Conservation (phyloP, 179 eudicot genomes). For the Beta lomatogona region DNA sequence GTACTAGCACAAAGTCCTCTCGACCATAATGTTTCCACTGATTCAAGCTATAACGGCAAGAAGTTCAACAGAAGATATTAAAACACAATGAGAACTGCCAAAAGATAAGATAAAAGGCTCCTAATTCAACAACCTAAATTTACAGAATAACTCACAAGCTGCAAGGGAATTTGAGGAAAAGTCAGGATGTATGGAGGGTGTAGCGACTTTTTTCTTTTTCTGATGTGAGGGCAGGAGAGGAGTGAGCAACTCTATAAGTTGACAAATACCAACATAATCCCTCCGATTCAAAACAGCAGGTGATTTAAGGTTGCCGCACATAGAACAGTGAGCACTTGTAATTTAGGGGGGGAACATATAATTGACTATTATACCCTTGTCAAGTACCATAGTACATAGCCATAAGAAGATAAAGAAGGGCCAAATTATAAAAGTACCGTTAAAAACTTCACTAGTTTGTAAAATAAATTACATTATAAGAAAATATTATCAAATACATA, state of each 20-base stretch:
- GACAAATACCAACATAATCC: not conserved
- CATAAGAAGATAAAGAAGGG: not conserved
- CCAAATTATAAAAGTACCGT: not conserved
- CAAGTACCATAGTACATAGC: not conserved
- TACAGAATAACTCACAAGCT: not conserved
- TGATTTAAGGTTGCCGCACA: not conserved
- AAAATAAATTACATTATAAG: not conserved
- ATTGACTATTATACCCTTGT: not conserved
- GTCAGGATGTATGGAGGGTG: not conserved
- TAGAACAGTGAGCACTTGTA: not conserved
- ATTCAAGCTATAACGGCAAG: conserved; percentile 57
- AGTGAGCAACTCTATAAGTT: not conserved
- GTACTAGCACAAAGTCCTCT: conserved; percentile 82
- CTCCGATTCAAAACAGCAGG: not conserved
- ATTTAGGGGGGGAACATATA: not conserved
- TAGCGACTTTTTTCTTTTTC: not conserved
- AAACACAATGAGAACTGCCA: not conserved
- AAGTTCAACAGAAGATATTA: not conserved
- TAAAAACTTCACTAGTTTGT: not conserved
- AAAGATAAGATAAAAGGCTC: not conserved
- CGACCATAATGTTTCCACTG: conserved; percentile 67
- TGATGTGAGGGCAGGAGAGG: not conserved
- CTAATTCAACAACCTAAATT: not conserved
- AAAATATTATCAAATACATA: not conserved
- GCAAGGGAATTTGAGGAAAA: not conserved